A percentile compares a stretch with the other conserved stretches of the same genome.
Evolutionary conservation across 73 alveolate species (phyloP).

Genomic region (Paramecium sexaurelia): DNA sequence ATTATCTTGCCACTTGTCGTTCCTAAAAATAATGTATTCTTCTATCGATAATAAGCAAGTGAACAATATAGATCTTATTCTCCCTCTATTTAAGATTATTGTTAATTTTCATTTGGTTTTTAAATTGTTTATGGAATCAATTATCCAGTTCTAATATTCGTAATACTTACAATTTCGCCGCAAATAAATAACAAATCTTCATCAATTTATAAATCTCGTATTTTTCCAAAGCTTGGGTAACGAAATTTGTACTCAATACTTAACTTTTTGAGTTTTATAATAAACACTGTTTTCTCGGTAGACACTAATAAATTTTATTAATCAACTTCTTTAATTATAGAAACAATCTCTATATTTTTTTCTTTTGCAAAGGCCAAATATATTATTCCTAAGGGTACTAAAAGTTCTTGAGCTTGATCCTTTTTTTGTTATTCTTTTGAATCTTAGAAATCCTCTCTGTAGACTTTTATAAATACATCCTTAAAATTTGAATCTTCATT

Average conservation of each 20-base stretch:
- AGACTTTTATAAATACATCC: neutral
- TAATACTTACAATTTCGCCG: neutral
- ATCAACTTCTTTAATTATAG: neutral
- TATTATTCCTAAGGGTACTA: neutral
- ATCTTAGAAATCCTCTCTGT: neutral
- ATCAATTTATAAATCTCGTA: neutral
- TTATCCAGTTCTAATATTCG: neutral
- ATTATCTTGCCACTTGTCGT: neutral
- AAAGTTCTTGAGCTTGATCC: neutral
- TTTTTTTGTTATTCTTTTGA: neutral
- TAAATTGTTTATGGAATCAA: neutral
- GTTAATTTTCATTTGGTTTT: neutral
- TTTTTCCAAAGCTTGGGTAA: neutral
- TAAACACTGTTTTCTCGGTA: neutral
- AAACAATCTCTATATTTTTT: neutral
- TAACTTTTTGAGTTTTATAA: neutral
- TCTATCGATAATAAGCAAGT: neutral
- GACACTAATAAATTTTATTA: neutral
- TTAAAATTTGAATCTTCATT: neutral
- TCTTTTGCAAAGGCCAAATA: neutral
- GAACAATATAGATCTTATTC: neutral
- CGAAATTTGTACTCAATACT: neutral
- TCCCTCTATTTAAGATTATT: neutral
- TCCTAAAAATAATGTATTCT: neutral
- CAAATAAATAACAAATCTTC: neutral